Percentiles rank a stretch among this genome's conserved stretches.
Evolutionary conservation across 2,329 filamentous ascomycete species (phyloP).

Genomic region (Periconia digitata): DNA sequence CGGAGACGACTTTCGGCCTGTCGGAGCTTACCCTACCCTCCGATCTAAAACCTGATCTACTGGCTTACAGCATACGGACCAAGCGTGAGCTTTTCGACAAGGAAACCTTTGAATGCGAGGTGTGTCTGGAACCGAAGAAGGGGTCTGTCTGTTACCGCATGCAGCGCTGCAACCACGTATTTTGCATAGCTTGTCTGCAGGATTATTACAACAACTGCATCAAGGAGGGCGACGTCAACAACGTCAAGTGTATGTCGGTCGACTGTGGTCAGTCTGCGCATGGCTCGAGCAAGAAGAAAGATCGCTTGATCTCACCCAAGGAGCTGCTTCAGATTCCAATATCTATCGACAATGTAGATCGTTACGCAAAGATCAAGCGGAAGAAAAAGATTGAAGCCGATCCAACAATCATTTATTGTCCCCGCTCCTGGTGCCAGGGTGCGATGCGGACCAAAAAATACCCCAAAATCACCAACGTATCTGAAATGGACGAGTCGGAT

Average conservation of each 20-base stretch:
- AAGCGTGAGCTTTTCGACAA: slow-evolving; percentile 76
- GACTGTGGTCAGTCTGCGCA: slow-evolving; percentile 61
- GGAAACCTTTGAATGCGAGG: slow-evolving; percentile 82
- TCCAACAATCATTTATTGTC: slow-evolving; percentile 90
- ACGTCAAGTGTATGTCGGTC: slow-evolving; percentile 78
- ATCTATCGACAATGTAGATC: slow-evolving; percentile 69
- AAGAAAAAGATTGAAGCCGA: slow-evolving; percentile 92
- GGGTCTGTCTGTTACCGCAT: slow-evolving; percentile 79
- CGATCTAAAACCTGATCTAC: slow-evolving; percentile 65
- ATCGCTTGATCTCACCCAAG: slow-evolving; percentile 73
- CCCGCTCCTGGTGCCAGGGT: slow-evolving; percentile 87
- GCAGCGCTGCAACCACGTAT: slow-evolving; percentile 84
- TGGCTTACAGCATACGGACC: slow-evolving; percentile 77
- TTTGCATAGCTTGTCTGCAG: slow-evolving; percentile 82
- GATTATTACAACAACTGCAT: slow-evolving; percentile 92
- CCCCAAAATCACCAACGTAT: slow-evolving; percentile 48
- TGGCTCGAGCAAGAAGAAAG: slow-evolving; percentile 45
- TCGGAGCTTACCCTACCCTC: slow-evolving; percentile 51
- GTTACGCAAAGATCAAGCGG: slow-evolving; percentile 87
- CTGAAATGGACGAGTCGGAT: slow-evolving; percentile 42
- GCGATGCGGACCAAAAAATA: slow-evolving; percentile 66
- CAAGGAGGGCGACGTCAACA: slow-evolving; percentile 75
- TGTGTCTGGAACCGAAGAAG: slow-evolving; percentile 92
- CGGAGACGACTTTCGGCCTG: slow-evolving; percentile 58
- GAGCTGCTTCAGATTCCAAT: slow-evolving; percentile 65